Evolutionary conservation across 1,284 basidiomycete genomes (phyloP).

Genomic region (Puccinia novopanici): DNA sequence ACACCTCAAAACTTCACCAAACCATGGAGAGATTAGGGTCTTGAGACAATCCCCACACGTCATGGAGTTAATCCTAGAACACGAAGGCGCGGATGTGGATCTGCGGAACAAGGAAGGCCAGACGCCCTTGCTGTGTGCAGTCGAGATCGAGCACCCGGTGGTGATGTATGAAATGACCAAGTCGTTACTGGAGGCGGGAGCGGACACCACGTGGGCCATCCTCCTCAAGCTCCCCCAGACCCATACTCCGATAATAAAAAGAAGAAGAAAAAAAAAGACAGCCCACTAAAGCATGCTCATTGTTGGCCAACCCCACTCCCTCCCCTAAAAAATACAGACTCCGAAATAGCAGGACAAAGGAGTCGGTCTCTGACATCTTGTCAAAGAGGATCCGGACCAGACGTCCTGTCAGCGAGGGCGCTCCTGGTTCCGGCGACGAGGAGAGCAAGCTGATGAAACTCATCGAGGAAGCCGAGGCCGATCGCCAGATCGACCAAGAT

Average conservation of each 20-base stretch:
- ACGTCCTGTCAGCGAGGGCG: background rate
- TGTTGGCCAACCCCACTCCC: no score
- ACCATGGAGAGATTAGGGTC: constrained; percentile 1
- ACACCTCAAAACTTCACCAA: no score
- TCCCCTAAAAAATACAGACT: background rate
- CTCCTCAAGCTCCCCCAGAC: background rate
- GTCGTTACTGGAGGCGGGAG: constrained; percentile 43
- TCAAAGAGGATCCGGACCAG: background rate
- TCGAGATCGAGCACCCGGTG: constrained; percentile 17
- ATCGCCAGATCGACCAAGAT: constrained; percentile 13
- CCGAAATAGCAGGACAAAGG: constrained; percentile 4
- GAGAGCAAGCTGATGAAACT: background rate
- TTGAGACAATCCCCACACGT: constrained; percentile 26
- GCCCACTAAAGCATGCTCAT: constrained; percentile 16
- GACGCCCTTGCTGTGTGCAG: constrained; percentile 33
- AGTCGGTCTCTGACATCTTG: constrained; percentile 18
- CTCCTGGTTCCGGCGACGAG: constrained; percentile 6
- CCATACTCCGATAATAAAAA: background rate
- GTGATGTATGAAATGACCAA: constrained; percentile 17
- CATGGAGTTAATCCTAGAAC: constrained; percentile 46
- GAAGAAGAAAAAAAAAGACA: background rate
- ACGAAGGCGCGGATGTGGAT: constrained; percentile 46
- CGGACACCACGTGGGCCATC: constrained; percentile 28
- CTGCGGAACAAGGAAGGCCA: constrained; percentile 27
- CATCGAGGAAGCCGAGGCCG: constrained; percentile 22